These are phyloP conservation scores for Cryphonectria nitschkei DNA, from an alignment of 2,329 filamentous ascomycete species.

Conservation along the genomic window DNA sequence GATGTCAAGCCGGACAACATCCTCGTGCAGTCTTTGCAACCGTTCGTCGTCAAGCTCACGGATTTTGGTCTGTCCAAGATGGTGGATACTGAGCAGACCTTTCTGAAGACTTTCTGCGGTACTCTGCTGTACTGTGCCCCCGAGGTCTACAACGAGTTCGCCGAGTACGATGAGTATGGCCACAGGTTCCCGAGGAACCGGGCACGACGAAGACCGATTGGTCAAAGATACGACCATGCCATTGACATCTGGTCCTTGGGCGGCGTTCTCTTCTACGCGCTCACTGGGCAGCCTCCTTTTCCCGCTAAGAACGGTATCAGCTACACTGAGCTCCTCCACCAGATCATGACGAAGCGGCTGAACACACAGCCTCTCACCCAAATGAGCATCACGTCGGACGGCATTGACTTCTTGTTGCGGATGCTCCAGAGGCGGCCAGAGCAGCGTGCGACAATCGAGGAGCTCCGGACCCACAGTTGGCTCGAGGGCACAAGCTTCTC, in stretches of 20 bases:
- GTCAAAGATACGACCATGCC: conserved; percentile 81
- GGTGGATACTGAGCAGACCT: conserved; percentile 86
- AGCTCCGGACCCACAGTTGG: conserved; percentile 77
- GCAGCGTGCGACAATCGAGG: conserved; percentile 71
- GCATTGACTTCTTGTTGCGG: conserved; percentile 73
- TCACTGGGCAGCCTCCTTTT: conserved; percentile 82
- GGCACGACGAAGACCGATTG: conserved; percentile 56
- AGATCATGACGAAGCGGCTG: conserved; percentile 79
- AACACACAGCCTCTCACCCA: conserved; percentile 66
- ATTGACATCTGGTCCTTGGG: conserved; percentile 97
- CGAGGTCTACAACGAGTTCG: conserved; percentile 84
- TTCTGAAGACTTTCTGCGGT: conserved; percentile 94
- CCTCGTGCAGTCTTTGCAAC: conserved; percentile 72
- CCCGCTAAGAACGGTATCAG: conserved; percentile 75
- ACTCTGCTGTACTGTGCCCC: conserved; percentile 95
- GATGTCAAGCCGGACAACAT: conserved; percentile 99
- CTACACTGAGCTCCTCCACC: conserved; percentile 78
- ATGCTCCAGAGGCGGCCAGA: conserved; percentile 85
- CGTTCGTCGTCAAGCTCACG: conserved; percentile 85
- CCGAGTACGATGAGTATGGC: conserved; percentile 71
- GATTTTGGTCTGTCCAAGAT: conserved; percentile 98
- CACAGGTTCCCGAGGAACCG: conserved; percentile 66
- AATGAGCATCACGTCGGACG: conserved; percentile 63
- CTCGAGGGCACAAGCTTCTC: conserved; percentile 48
- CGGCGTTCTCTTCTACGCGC: conserved; percentile 84